Conservation (phyloP, 2,329 filamentous ascomycete species). For the Pyricularia sp. region DNA sequence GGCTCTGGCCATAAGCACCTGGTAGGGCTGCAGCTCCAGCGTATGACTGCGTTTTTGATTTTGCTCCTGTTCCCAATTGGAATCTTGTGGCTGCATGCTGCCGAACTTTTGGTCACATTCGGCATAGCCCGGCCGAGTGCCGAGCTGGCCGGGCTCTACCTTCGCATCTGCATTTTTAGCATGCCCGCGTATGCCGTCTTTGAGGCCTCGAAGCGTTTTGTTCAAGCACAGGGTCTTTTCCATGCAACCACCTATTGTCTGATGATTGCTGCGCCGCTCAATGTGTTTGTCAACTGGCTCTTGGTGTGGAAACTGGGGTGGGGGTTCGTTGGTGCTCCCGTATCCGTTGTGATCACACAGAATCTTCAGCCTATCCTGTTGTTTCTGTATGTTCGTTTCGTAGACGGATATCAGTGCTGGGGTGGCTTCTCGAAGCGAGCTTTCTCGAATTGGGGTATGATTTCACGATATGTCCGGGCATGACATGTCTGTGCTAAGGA, state of each 20-base stretch:
- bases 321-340: constrained; percentile 70
- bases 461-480: constrained; percentile 24
- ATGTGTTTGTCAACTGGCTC: constrained; percentile 68
- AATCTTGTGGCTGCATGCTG: constrained; percentile 58
- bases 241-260: constrained; percentile 72
- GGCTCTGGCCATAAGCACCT: constrained; percentile 84
- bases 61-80: constrained; percentile 60
- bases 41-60: constrained; percentile 68
- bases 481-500: too few relatives aligned
- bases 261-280: constrained; percentile 65
- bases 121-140: constrained; percentile 67
- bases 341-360: constrained; percentile 68
- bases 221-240: constrained; percentile 76
- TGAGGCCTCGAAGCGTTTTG: constrained; percentile 69
- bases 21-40: constrained; percentile 73
- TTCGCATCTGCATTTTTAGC: constrained; percentile 60
- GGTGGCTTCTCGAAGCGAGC: constrained; percentile 65
- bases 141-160: constrained; percentile 61
- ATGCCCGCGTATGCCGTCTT: constrained; percentile 69
- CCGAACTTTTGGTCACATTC: constrained; percentile 44
- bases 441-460: constrained; percentile 63
- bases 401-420: constrained; percentile 70
- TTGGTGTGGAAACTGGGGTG: constrained; percentile 63
- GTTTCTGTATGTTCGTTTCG: constrained; percentile 62
- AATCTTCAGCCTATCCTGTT: constrained; percentile 65